Evolutionary conservation across 2,329 filamentous ascomycete species (phyloP).

Genomic region (Penicillium sp.): DNA sequence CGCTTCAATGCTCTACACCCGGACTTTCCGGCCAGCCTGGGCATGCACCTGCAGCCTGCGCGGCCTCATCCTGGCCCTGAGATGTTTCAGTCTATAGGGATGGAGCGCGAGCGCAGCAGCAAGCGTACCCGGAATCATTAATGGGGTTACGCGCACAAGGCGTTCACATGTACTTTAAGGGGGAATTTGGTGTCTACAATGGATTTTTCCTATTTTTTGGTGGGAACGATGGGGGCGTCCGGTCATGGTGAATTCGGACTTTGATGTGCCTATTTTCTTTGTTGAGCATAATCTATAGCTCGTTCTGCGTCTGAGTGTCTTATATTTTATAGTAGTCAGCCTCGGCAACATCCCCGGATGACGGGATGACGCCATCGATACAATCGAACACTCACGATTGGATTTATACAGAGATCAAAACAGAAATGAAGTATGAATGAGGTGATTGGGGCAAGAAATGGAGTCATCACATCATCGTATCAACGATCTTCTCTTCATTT

Average conservation of each 20-base stretch:
- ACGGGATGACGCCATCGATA: neutral
- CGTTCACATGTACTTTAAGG: constrained; percentile 10
- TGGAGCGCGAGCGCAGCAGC: constrained; percentile 23
- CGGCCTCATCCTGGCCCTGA: constrained; percentile 20
- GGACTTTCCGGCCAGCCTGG: constrained; percentile 42
- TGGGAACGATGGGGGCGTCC: constrained; percentile 1
- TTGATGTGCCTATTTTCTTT: constrained; percentile 1
- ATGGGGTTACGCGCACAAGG: neutral
- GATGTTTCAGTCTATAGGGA: constrained; percentile 22
- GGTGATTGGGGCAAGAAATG: constrained; percentile 11
- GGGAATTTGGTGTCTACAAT: constrained; percentile 3
- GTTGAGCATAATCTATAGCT: neutral
- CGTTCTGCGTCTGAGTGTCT: too few species aligned
- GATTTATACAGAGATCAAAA: neutral
- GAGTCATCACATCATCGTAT: constrained; percentile 4
- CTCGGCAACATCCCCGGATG: neutral
- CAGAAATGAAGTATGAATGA: neutral
- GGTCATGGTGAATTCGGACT: constrained; percentile 1
- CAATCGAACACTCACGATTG: neutral
- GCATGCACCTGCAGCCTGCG: constrained; percentile 41
- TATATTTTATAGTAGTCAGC: neutral
- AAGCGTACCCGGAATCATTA: constrained; percentile 23
- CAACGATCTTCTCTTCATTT: constrained; percentile 5
- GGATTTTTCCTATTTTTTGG: neutral
- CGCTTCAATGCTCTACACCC: constrained; percentile 41